Evolutionary conservation across 768 basidiomycete genomes (phyloP), one percentile per base, ranked within the genome.

Genomic region (Leccinellum luteum): DNA sequence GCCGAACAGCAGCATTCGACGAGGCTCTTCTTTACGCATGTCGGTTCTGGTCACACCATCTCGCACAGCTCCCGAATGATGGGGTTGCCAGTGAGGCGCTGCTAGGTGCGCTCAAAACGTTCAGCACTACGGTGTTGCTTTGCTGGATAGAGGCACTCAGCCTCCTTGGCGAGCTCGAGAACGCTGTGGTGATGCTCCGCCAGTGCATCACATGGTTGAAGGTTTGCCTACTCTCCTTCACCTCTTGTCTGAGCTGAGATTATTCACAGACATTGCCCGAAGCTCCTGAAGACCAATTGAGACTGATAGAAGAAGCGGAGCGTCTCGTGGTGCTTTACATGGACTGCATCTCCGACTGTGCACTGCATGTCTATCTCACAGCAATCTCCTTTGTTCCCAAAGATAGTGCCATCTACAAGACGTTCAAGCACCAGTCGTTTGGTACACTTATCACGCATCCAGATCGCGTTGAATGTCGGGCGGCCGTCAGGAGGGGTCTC

Each of bases 341-440:
- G 56, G 63, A 65, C 17, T 45, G 56, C 31, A 64, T 67, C 35
- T 56, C 65, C 3, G 57, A 67, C 17, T 64, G 55, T 41, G 66
- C 66, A 12, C 48, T 67, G 14, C 66, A 67, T 23, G 54, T 65
- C 17, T 56, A 67, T 30, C 48, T 57, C 25, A 53, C 66, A 1
- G 60, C 55, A 2, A 43, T 65, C 32, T 21, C 35, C 7, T 48
- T 60, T 41, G 30, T 31, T 17, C 51, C 57, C 10, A 15, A 13
- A 5, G 27, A 27, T 1, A 58, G 44, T 12, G n/a, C 45, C 35
- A 31, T 67, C 9, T 41, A 48, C 28, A 52, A 50, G 12, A 57
- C 51, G 3, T 67, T 58, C 32, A 49, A 56, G 41, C 56, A 57
- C 34, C 60, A 59, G 8, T 53, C 51, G 6, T 34, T 43, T 4